Evolutionary conservation across 768 basidiomycete genomes (phyloP), one percentile per base, ranked within the genome.

Genomic region (Tulasnella sp.): DNA sequence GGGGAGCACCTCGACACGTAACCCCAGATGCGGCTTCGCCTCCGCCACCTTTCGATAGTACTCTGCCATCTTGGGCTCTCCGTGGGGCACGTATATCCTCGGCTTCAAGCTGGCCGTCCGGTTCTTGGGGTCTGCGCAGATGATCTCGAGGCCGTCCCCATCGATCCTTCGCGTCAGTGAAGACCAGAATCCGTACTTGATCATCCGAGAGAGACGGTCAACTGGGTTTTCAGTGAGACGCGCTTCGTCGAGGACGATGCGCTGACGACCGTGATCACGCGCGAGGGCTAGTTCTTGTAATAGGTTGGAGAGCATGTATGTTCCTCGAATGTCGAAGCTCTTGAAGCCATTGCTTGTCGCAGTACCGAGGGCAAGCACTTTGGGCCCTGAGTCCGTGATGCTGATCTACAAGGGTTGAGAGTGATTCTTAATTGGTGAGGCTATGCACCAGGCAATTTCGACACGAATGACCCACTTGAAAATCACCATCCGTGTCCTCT

Each of bases 291-390:
- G 84, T 70, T 99, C 94, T 75, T 99, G 94, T n/a, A 99, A 78
- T 24, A 99, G 80, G 72, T 97, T 98, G 11, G 94, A 97, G 48
- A 99, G 77, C 94, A 97, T 98, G 73, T 98, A 99, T n/a, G 87
- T 97, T 43, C 96, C 94, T 46, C 94, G 79, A 63, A 98, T 91
- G 72, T 99, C 94, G 70, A 96, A 96, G 2, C 85, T 85, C 75
- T 97, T 97, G 82, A 90, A 93, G 17, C 93, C 94, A 71, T 99
- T 99, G 71, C 89, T 92, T 3, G 92, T 92, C 8, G 92, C 94
- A 0, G 94, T 99, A 17, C 94, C 94, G 56, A 99, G 78, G 0
- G 93, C 83, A 78, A 98, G 85, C 69, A 94, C 79, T 75, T 98
- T 99, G 11, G 93, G 93, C 2, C 96, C 93, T 61, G 92, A 90